Base-by-base conservation (phyloP, 1,284 basidiomycete genomes). In the Ceratobasidium sp. region DNA sequence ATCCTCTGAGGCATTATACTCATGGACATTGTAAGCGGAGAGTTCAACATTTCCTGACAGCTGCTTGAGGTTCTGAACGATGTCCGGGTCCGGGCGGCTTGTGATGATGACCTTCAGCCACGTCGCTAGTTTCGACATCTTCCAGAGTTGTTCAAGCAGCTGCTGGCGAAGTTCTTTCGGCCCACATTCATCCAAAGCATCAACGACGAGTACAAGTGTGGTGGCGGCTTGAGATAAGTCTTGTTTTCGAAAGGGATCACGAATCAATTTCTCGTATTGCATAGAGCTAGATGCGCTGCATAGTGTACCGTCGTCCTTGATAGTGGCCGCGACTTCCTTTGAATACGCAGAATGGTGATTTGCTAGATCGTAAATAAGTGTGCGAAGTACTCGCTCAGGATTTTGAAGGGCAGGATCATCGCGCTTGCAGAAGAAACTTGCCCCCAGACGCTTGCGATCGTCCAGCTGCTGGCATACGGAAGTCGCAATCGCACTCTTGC, bases 161-260 rank as follows among this genome's bases (percentile, higher is more conserved):
- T 20, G 38, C 12, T 7, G 46, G n/a, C 68, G 52, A 12, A 28
- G 42, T 17, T 59, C 42, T 17, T 40, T 40, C 9, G 42, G 42
- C 15, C 23, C 42, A 23, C 66, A 77, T 46, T 77, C 76, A 54
- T 77, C 76, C 1, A 77, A 67, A 6, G 26, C 76, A 61, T 77
- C 66, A 6, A 77, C 54, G 28, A 77, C 54, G 28, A 77, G 20
- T 12, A 70, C 67, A 44, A 23, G 12, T 40, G 71, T 9, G 23
- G 33, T 9, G 48, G 12, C 17, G 52, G 40, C 17, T 15, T 42
- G 12, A 64, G 15, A 33, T 15, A 5, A 15, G 38, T 38, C 38
- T 9, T 17, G n/a, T 17, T 15, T 13, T 64, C 13, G 15, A 61
- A 15, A 17, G 57, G 57, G 17, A 33, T 23, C 28, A 26, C 28